Percentiles rank a stretch among this genome's conserved stretches.
These are phyloP conservation scores for Pilatotrama ljubarskyi DNA, from an alignment of 768 basidiomycete species.

Conservation along the genomic window DNA sequence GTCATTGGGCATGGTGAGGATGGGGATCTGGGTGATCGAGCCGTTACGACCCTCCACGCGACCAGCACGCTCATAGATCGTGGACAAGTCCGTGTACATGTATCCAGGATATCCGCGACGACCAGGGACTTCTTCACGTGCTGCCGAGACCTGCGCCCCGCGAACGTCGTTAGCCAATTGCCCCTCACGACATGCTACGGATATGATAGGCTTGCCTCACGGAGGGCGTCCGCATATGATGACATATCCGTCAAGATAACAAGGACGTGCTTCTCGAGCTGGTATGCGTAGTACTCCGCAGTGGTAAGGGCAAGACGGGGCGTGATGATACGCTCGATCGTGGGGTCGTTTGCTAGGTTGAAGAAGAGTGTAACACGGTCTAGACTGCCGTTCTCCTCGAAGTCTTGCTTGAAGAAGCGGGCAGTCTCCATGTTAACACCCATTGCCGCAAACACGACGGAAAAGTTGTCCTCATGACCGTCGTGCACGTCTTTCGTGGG, in stretches of 20 bases:
- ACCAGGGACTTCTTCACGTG: slow-evolving; percentile 98
- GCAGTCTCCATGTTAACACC: slow-evolving; percentile 99
- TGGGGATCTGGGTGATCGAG: slow-evolving; percentile 99
- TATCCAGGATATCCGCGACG: slow-evolving; percentile 98
- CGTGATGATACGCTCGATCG: slow-evolving; percentile 99
- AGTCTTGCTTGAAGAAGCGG: slow-evolving; percentile 99
- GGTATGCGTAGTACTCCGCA: slow-evolving; percentile 99
- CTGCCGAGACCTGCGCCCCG: slow-evolving; percentile 80
- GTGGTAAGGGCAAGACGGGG: slow-evolving; percentile 97
- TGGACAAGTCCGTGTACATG: slow-evolving; percentile 99
- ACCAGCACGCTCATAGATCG: slow-evolving; percentile 98
- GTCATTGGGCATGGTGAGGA: slow-evolving; percentile 99
- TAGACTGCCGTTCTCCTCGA: slow-evolving; percentile 96
- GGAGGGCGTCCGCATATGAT: slow-evolving; percentile 94
- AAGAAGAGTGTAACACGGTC: slow-evolving; percentile 98
- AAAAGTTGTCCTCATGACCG: slow-evolving; percentile 99
- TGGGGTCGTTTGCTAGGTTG: slow-evolving; percentile 98
- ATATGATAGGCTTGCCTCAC: slow-evolving; percentile 63
- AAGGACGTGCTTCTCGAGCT: slow-evolving; percentile 98
- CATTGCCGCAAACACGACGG: slow-evolving; percentile 99
- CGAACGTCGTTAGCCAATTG: slow-evolving; percentile 3
- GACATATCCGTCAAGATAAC: slow-evolving; percentile 99
- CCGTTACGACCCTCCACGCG: slow-evolving; percentile 97
- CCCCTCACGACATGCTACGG: slow-evolving; percentile 4
- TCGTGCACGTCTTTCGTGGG: slow-evolving; percentile 98